These are phyloP conservation scores for Echeveria elegans DNA, from an alignment of 164 flowering plant species.

Conservation along the genomic window DNA sequence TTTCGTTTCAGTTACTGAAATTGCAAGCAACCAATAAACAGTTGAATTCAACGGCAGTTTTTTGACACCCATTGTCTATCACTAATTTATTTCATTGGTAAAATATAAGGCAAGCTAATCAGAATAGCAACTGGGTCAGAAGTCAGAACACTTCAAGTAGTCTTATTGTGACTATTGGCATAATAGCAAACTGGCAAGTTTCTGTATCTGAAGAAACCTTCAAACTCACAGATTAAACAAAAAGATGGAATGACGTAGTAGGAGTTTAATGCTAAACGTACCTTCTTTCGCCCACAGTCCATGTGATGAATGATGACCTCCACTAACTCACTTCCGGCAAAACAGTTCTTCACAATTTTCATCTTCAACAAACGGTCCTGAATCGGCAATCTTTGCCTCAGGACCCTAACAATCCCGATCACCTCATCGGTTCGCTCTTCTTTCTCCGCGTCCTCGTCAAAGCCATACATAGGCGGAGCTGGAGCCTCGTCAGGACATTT, in stretches of 20 bases:
- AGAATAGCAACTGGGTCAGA: not conserved
- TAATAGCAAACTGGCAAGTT: not conserved
- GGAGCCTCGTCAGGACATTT: slow-evolving; percentile 66
- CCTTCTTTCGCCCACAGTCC: slow-evolving; percentile 65
- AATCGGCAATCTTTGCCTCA: slow-evolving; percentile 71
- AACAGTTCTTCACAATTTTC: slow-evolving; percentile 85
- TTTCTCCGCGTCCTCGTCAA: slow-evolving; percentile 47
- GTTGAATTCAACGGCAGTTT: not conserved
- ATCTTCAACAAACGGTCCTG: slow-evolving; percentile 74
- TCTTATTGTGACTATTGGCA: no score
- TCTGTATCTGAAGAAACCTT: not conserved
- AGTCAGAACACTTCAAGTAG: not conserved
- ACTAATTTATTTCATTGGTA: no score
- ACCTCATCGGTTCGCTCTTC: slow-evolving; percentile 43
- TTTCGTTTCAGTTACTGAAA: not conserved
- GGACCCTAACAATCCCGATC: slow-evolving; percentile 41
- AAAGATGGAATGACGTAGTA: not conserved
- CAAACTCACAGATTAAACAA: not conserved
- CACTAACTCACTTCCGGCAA: slow-evolving; percentile 61
- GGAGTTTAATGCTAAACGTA: slow-evolving; percentile 12
- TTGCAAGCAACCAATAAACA: not conserved
- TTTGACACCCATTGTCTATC: not conserved
- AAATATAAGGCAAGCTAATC: no score
- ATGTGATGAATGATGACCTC: slow-evolving; percentile 51
- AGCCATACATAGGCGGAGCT: slow-evolving; percentile 61